These are phyloP conservation scores for Podospora comata DNA, from an alignment of 495 filamentous ascomycete genomes.

Conservation along the genomic window DNA sequence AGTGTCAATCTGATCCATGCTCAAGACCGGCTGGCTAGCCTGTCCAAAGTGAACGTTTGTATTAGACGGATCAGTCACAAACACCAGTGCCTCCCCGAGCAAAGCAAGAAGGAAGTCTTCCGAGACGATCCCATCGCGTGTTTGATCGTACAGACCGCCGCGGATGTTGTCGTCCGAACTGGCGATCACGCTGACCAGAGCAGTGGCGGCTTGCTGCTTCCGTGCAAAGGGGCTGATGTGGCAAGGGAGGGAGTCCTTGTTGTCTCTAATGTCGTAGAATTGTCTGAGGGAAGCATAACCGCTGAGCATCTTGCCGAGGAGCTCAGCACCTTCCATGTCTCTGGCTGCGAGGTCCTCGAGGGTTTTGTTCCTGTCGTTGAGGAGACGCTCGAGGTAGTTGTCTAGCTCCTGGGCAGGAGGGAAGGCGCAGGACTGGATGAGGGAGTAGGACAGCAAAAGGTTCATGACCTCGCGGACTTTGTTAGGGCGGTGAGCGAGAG, in stretches of 20 bases:
- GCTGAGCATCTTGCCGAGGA: slow-evolving; percentile 78
- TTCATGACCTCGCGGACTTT: slow-evolving; percentile 81
- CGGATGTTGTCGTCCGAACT: slow-evolving; percentile 85
- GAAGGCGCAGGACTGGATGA: slow-evolving; percentile 76
- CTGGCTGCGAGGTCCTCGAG: slow-evolving; percentile 60
- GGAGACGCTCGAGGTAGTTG: slow-evolving; percentile 58
- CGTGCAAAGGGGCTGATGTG: slow-evolving; percentile 44
- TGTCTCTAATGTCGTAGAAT: slow-evolving; percentile 82
- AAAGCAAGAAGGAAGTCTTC: slow-evolving; percentile 82
- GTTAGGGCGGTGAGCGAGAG: slow-evolving; percentile 66
- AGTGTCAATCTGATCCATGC: slow-evolving; percentile 64
- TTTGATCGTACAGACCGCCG: slow-evolving; percentile 78
- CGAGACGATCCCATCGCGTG: slow-evolving; percentile 71
- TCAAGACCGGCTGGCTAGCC: slow-evolving; percentile 41
- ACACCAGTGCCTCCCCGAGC: slow-evolving; percentile 75
- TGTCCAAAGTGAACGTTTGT: slow-evolving; percentile 29
- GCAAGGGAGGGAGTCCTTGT: slow-evolving; percentile 32
- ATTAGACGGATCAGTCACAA: slow-evolving; percentile 57
- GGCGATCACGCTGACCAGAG: slow-evolving; percentile 72
- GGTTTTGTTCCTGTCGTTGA: slow-evolving; percentile 62
- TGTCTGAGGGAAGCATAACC: slow-evolving; percentile 84
- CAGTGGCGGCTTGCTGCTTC: slow-evolving; percentile 63
- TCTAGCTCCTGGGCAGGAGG: slow-evolving; percentile 68
- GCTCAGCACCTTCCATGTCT: slow-evolving; percentile 73
- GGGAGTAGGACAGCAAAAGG: slow-evolving; percentile 79